Base-by-base conservation (phyloP, 495 filamentous ascomycete genomes). In the Penicillium taxi region DNA sequence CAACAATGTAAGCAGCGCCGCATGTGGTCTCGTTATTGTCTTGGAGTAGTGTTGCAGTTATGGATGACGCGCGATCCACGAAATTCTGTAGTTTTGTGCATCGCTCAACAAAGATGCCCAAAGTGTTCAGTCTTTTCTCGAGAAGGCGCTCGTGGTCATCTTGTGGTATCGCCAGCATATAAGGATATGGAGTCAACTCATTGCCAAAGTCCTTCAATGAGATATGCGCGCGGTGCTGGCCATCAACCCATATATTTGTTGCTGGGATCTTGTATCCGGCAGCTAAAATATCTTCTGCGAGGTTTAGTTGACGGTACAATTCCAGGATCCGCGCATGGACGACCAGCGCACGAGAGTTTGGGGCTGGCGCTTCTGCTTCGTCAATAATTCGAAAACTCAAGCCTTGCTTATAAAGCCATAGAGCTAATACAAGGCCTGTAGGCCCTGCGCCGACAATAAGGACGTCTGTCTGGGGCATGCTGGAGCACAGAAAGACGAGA, bases 281-380 rank as follows among this genome's bases (percentile, higher is more conserved):
- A n/a, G 37, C 37, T 9, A 59, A 21, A 11, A 65, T 26, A 9
- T 53, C 52, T 11, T 66, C 64, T 4, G 50, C 50, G 15, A 70
- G 34, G 9, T 57, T 57, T 2, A 67, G 48, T 30, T 62, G 60
- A 12, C 53, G 56, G 31, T 64, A 66, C 8, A 70, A 32, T 28
- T 70, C 65, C 17, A 70, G 41, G 9, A 63, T 66, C 8, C 66
- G 61, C 4, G 63, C 61, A 37, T 70, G 64, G 6, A 70, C 52
- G 26, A 46, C 52, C 0, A 62, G 43, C 4, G 63, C 63, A 6
- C 60, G 59, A 0, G 64, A 65, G 11, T 58, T 53, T 16, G 42
- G 50, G n/a, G 48, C 42, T 2, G 42, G 50, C 0, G 42, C 40
- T 4, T 47, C 37, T 19, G 45, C 48, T 35, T 58, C 47, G 35